Evolutionary conservation across 1,284 basidiomycete genomes (phyloP).

Genomic region (Taiwanofungus camphoratus): DNA sequence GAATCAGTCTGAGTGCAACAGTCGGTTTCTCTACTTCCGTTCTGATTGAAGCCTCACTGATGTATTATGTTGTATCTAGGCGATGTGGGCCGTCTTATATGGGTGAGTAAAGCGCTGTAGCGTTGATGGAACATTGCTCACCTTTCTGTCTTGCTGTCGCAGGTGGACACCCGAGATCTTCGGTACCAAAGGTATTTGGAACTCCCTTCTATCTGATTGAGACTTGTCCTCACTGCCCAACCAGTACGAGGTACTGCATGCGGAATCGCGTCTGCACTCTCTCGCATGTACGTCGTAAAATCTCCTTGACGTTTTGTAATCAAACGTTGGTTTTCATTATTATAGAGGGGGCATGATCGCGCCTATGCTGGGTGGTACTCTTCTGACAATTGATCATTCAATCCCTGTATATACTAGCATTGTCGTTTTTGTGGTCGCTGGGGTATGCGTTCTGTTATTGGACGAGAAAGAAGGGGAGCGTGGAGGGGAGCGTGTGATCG

Average conservation of each 20-base stretch:
- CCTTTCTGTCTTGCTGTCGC: slow-evolving; percentile 5
- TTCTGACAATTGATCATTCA: slow-evolving; percentile 67
- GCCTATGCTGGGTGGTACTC: slow-evolving; percentile 78
- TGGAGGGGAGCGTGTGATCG: slow-evolving; percentile 15
- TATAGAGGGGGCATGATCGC: slow-evolving; percentile 86
- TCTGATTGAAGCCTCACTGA: neutral
- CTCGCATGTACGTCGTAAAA: slow-evolving; percentile 80
- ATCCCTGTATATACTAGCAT: slow-evolving; percentile 80
- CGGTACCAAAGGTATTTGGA: slow-evolving; percentile 56
- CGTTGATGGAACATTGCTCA: neutral
- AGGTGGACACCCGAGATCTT: slow-evolving; percentile 92
- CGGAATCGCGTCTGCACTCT: slow-evolving; percentile 86
- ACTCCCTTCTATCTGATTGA: neutral
- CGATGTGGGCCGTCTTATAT: slow-evolving; percentile 91
- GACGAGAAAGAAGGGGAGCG: slow-evolving; percentile 30
- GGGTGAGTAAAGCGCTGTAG: slow-evolving; percentile 39
- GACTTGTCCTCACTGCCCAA: neutral
- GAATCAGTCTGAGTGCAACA: slow-evolving; percentile 78
- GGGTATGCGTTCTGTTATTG: slow-evolving; percentile 61
- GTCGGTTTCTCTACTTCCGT: slow-evolving; percentile 34
- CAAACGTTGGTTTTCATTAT: slow-evolving; percentile 2
- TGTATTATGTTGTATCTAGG: slow-evolving; percentile 30
- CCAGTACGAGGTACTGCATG: slow-evolving; percentile 85
- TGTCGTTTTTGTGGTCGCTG: slow-evolving; percentile 64
- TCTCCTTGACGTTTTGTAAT: neutral